Percentiles rank a stretch among this genome's conserved stretches.
phyloP scores from a whole-genome alignment of 306 rosid species.

The Ceratonia siliqua region DNA sequence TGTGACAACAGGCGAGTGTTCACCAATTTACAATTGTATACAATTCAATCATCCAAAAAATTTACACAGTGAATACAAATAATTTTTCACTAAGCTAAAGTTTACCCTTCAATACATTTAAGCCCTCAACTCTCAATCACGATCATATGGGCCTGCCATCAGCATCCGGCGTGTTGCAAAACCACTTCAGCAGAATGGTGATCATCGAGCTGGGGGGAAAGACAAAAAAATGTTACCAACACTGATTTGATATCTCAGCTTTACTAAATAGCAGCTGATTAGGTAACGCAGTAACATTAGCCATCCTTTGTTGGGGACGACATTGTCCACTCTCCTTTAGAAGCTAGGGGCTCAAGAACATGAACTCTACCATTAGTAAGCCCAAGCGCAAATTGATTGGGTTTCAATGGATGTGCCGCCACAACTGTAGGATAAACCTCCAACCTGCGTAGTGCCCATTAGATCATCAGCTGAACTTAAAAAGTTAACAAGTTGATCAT shows the following conservation, averaged over 20 bases:
- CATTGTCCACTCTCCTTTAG: conserved; percentile 1
- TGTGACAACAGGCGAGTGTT: too few species aligned
- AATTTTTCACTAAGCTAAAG: neutral
- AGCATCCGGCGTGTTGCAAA: neutral
- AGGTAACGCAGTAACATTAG: too few species aligned
- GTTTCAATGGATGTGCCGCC: conserved; percentile 16
- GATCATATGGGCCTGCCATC: neutral
- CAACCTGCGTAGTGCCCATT: conserved; percentile 4
- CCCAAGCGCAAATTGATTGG: conserved; percentile 29
- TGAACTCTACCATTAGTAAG: conserved; percentile 23
- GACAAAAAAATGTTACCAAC: neutral
- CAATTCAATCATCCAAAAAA: neutral
- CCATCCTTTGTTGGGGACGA: too few species aligned
- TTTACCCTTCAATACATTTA: neutral
- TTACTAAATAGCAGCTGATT: neutral
- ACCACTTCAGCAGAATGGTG: neutral
- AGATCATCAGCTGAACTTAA: neutral
- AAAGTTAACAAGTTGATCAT: neutral
- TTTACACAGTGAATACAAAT: neutral
- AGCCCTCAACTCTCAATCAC: neutral
- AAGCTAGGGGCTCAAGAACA: conserved; percentile 27
- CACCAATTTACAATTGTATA: conserved; percentile 13
- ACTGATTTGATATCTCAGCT: neutral
- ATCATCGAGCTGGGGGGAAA: neutral
- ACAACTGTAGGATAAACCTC: conserved; percentile 24